Evolutionary conservation across 768 basidiomycete genomes (phyloP).

Genomic region (Termitomyces sp.): DNA sequence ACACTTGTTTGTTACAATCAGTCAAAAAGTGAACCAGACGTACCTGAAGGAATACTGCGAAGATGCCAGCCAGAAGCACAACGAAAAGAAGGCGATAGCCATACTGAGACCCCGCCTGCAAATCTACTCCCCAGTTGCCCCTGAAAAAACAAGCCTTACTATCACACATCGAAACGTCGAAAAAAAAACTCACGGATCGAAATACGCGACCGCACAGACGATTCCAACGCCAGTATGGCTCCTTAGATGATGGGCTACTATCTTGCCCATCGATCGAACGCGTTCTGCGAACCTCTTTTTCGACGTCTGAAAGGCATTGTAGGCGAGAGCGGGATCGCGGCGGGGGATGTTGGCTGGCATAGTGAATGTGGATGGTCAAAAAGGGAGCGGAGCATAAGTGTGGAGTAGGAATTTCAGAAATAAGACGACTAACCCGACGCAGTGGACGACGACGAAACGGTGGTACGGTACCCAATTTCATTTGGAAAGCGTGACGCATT

Average conservation of each 20-base stretch:
- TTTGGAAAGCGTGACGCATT: constrained; percentile 15
- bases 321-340: not conserved
- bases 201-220: constrained; percentile 85
- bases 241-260: constrained; percentile 44
- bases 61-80: constrained; percentile 76
- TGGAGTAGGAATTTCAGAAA: constrained; percentile 20
- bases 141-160: constrained; percentile 24
- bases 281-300: constrained; percentile 15
- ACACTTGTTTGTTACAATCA: constrained; percentile 1
- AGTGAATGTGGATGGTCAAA: not conserved
- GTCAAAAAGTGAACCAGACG: constrained; percentile 2
- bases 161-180: not conserved
- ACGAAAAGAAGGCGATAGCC: constrained; percentile 87
- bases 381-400: constrained; percentile 18
- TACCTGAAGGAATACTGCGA: constrained; percentile 82
- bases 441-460: constrained; percentile 34
- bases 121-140: constrained; percentile 88
- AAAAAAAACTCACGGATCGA: constrained; percentile 64
- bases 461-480: constrained; percentile 29
- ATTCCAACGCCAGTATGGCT: constrained; percentile 81
- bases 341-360: not conserved
- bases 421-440: constrained; percentile 33
- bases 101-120: constrained; percentile 80
- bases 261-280: constrained; percentile 25
- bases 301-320: not conserved